Percentiles rank a stretch among this genome's conserved stretches.
Evolutionary conservation across 2,329 filamentous ascomycete species (phyloP).

Genomic region (Knufia petricola): DNA sequence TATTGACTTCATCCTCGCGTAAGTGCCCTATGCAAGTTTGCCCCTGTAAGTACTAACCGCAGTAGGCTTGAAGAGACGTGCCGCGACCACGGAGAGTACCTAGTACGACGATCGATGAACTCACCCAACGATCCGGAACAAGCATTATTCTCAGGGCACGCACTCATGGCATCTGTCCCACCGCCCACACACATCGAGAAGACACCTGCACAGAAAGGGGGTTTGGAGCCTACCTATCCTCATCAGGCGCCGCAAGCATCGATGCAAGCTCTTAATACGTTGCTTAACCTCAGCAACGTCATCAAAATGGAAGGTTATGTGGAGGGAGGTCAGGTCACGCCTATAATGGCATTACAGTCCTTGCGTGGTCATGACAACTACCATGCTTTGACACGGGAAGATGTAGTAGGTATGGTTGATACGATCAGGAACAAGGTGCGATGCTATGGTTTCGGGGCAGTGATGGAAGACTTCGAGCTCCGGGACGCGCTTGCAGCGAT

Average conservation of each 20-base stretch:
- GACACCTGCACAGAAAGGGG: conserved; percentile 32
- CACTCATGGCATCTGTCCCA: conserved; percentile 85
- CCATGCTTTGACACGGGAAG: conserved; percentile 52
- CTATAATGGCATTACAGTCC: conserved; percentile 88
- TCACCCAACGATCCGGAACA: conserved; percentile 48
- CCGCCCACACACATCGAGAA: conserved; percentile 54
- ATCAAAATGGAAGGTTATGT: conserved; percentile 72
- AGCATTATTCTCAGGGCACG: conserved; percentile 69
- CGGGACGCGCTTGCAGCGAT: conserved; percentile 65
- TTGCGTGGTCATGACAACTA: conserved; percentile 64
- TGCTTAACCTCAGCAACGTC: conserved; percentile 74
- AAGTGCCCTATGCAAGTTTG: conserved; percentile 20
- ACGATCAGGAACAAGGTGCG: conserved; percentile 71
- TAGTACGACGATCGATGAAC: conserved; percentile 52
- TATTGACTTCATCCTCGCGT: conserved; percentile 40
- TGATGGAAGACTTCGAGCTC: conserved; percentile 57
- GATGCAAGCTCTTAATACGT: conserved; percentile 56
- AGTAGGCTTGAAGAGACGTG: conserved; percentile 64
- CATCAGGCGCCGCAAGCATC: conserved; percentile 69
- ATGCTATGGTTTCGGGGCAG: conserved; percentile 76
- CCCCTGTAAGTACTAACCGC: background rate
- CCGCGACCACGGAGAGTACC: conserved; percentile 78
- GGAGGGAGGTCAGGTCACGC: conserved; percentile 54
- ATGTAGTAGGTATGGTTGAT: conserved; percentile 62
- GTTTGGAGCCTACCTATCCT: conserved; percentile 43